A percentile compares a stretch with the other conserved stretches of the same genome.
These are phyloP conservation scores for Castanea crenata DNA, from an alignment of 306 rosid genomes.

Conservation along the genomic window DNA sequence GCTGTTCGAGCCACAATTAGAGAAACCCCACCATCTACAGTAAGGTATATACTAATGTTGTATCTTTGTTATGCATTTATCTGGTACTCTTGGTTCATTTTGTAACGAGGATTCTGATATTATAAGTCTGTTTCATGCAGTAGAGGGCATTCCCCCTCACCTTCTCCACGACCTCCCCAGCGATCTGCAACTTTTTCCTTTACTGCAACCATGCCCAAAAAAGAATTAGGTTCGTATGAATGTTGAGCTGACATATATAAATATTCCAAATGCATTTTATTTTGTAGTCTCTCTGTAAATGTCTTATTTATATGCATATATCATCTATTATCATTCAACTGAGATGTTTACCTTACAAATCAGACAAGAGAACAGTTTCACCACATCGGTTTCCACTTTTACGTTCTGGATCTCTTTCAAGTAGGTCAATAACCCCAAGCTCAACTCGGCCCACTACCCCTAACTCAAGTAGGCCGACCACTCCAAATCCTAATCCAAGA, in stretches of 20 bases:
- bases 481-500: conserved; percentile 74
- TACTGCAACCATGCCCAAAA: conserved; percentile 73
- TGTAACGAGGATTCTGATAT: conserved; percentile 12
- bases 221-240: conserved; percentile 54
- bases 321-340: conserved; percentile 16
- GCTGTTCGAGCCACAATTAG: conserved; percentile 90
- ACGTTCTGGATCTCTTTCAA: conserved; percentile 81
- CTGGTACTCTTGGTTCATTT: conserved; percentile 6
- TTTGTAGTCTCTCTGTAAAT: not conserved
- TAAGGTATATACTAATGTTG: conserved; percentile 45
- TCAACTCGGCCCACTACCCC: conserved; percentile 75
- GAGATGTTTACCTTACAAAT: conserved; percentile 24
- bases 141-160: conserved; percentile 71
- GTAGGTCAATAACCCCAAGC: conserved; percentile 68
- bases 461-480: conserved; percentile 74
- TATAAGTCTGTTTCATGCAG: conserved; percentile 39
- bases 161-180: conserved; percentile 51
- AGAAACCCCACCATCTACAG: conserved; percentile 67
- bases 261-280: conserved; percentile 1
- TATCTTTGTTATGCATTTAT: conserved; percentile 4
- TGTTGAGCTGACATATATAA: not conserved
- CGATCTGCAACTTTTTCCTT: conserved; percentile 68
- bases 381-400: conserved; percentile 95
- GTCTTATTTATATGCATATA: not conserved
- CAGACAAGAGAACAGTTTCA: conserved; percentile 84